A percentile compares a stretch with the other conserved stretches of the same genome.
Evolutionary conservation across 129 eudicot genomes (phyloP).

Genomic region (Helichrysum umbraculigerum): DNA sequence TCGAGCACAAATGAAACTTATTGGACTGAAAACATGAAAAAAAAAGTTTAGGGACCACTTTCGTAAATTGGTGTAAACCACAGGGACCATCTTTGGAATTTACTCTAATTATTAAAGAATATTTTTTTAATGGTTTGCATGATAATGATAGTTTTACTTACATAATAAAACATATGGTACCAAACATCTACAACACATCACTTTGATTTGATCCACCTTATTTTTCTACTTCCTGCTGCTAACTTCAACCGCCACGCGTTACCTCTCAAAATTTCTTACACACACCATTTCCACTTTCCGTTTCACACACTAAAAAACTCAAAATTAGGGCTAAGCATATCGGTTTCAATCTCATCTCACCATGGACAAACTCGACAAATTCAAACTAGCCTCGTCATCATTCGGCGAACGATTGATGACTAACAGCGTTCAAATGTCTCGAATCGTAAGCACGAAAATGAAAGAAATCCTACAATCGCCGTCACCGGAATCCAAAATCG

Average conservation of each 20-base stretch:
- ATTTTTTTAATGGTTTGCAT: too few relatives aligned
- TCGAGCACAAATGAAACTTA: too few relatives aligned
- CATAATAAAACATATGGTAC: too few relatives aligned
- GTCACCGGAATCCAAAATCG: conserved; percentile 79
- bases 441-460: conserved; percentile 59
- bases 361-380: conserved; percentile 53
- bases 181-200: too few relatives aligned
- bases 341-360: not conserved
- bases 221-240: not conserved
- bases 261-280: not conserved
- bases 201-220: conserved; percentile 25
- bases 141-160: too few relatives aligned
- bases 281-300: conserved; percentile 28
- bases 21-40: too few relatives aligned
- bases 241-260: not conserved
- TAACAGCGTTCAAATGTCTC: conserved; percentile 59
- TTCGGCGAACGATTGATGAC: conserved; percentile 70
- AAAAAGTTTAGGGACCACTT: too few relatives aligned
- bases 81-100: too few relatives aligned
- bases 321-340: not conserved
- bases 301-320: conserved; percentile 9
- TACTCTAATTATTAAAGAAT: too few relatives aligned
- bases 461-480: conserved; percentile 64
- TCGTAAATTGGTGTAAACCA: too few relatives aligned
- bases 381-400: conserved; percentile 79